Evolutionary conservation across 208 protist species (phyloP).

Genomic region (Zelonia costaricensis): DNA sequence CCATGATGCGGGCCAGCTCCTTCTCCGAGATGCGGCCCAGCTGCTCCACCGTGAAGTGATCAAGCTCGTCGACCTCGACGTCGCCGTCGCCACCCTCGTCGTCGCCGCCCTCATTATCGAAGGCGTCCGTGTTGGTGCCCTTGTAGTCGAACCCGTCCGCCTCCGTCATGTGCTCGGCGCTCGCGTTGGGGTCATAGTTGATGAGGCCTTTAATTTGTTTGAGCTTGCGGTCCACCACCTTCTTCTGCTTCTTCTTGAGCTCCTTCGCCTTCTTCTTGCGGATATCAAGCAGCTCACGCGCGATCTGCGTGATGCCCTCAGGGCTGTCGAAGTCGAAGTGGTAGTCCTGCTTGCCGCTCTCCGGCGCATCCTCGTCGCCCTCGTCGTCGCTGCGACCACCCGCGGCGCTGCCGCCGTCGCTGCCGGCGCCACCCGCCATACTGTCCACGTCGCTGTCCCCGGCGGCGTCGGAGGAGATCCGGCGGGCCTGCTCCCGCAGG

Average conservation of each 20-base stretch:
- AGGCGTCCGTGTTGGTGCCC: slow-evolving; percentile 18
- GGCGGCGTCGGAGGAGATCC: slow-evolving; percentile 16
- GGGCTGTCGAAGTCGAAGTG: slow-evolving; percentile 80
- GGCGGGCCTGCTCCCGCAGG: slow-evolving; percentile 53
- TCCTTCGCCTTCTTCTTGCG: slow-evolving; percentile 85
- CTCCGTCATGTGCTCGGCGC: slow-evolving; percentile 73
- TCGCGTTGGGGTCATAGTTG: slow-evolving; percentile 90
- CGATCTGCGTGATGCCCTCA: slow-evolving; percentile 81
- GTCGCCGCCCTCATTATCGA: slow-evolving; percentile 22
- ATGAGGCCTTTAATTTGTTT: slow-evolving; percentile 93
- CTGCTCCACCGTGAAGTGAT: slow-evolving; percentile 81
- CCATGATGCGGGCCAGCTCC: slow-evolving; percentile 60
- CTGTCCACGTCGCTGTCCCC: slow-evolving; percentile 29
- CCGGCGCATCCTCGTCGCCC: slow-evolving; percentile 36
- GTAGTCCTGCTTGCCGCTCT: slow-evolving; percentile 31
- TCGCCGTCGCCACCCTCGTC: slow-evolving; percentile 8
- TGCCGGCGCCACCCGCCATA: slow-evolving; percentile 33
- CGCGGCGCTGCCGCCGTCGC: slow-evolving; percentile 11
- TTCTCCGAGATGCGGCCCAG: slow-evolving; percentile 63
- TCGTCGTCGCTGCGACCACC: slow-evolving; percentile 16
- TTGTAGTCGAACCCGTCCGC: slow-evolving; percentile 54
- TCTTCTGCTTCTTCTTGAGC: slow-evolving; percentile 93
- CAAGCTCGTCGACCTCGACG: slow-evolving; percentile 37
- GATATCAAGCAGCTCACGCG: slow-evolving; percentile 82
- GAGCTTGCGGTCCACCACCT: slow-evolving; percentile 90